Evolutionary conservation across 225 moss, liverwort and hornwort species (phyloP), one percentile per base, ranked within the genome.

Genomic region (Marchantia polymorpha): DNA sequence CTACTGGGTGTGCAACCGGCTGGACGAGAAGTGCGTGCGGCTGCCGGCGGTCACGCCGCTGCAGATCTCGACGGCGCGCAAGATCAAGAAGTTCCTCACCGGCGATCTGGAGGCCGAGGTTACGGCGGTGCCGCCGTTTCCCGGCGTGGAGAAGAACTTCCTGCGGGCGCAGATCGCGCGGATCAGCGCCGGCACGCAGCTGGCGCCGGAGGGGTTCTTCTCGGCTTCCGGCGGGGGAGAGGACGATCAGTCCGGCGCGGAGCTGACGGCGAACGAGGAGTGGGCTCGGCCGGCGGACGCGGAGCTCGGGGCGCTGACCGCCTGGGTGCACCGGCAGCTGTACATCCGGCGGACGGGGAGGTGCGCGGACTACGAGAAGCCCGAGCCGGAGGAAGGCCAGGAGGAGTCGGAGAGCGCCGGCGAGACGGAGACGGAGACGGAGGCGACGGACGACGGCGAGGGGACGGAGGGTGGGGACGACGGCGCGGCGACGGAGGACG

Each of bases 101-200:
- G 90, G 95, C 46, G 89, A 93, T 59, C 87, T 90, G 7, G 92
- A 99, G 90, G 88, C 89, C 78, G 90, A 97, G 81, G 97, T 97
- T 10, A 92, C 92, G n/a, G 90, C 92, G 23, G 93, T 90, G 80
- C 94, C 94, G 19, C 84, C 93, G 4, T 97, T 91, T 75, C 93
- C 92, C 67, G 91, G 92, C 51, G 83, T 89, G 15, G 97, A 94
- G 76, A 85, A 89, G 69, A 91, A 97, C 51, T 97, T 92, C 58
- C 83, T 97, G 59, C 83, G 90, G 73, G 94, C 94, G 47, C 91
- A 91, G 74, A 90, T 97, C 68, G 93, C 97, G 74, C 89, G 94
- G 64, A 93, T 97, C 73, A 84, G 81, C 52, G 87, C 91, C 60
- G 84, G 88, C 65, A 92, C 94, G 10, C 93, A 92, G 82, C 81